Conservation (phyloP, 2,329 filamentous ascomycete genomes). For the Zasmidium citrigriseum region DNA sequence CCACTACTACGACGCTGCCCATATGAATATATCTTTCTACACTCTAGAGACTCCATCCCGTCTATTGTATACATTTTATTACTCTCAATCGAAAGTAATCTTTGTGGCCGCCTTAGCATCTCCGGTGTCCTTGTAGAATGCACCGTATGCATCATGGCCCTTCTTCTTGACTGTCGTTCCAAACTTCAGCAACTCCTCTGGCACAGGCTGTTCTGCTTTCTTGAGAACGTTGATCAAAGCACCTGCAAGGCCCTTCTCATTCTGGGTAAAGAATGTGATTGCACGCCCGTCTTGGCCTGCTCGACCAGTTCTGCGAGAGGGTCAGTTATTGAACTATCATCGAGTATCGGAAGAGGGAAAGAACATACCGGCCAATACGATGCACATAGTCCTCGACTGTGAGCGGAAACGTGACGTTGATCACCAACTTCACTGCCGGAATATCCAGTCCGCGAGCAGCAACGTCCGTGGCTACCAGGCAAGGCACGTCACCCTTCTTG, state of each 20-base stretch:
- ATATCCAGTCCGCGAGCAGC: constrained; percentile 94
- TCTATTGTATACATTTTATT: not conserved
- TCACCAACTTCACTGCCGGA: constrained; percentile 88
- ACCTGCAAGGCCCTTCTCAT: constrained; percentile 89
- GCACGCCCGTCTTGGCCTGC: constrained; percentile 87
- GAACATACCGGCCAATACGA: constrained; percentile 69
- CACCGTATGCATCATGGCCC: constrained; percentile 90
- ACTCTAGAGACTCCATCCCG: not conserved
- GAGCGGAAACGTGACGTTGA: constrained; percentile 92
- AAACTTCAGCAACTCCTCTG: constrained; percentile 89
- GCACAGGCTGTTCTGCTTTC: constrained; percentile 87
- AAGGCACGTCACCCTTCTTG: constrained; percentile 77
- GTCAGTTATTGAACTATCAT: not conserved
- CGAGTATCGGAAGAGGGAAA: not conserved
- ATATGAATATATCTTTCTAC: too few species aligned
- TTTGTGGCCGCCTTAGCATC: constrained; percentile 83
- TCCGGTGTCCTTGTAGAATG: constrained; percentile 90
- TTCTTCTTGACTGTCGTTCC: constrained; percentile 99
- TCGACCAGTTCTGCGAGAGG: constrained; percentile 72
- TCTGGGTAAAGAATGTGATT: constrained; percentile 91
- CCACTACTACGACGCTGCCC: too few species aligned
- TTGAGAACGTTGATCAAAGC: constrained; percentile 93
- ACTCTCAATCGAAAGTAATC: constrained; percentile 74
- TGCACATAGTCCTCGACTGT: constrained; percentile 98
- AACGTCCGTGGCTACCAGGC: constrained; percentile 94